Conservation (phyloP, 2,329 filamentous ascomycete genomes). For the Pestalotiopsis sp. region DNA sequence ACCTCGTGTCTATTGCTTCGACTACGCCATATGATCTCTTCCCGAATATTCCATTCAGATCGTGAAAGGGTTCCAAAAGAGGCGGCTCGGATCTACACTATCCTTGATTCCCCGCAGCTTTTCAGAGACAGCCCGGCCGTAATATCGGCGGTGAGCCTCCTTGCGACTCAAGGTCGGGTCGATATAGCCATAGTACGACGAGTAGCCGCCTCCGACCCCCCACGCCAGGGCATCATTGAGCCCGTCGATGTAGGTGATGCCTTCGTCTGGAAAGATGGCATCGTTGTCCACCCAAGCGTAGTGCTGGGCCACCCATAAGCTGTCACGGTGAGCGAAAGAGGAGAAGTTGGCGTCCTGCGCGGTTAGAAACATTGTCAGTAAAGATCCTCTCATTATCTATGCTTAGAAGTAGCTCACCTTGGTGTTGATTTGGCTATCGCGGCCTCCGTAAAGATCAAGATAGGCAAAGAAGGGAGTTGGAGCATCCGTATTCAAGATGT, state of each 20-base stretch:
- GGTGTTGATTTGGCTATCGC: conserved; percentile 31
- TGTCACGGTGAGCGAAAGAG: conserved; percentile 31
- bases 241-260: conserved; percentile 22
- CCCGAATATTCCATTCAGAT: no score
- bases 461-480: conserved; percentile 33
- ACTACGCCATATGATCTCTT: no score
- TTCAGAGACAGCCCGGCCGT: conserved; percentile 15
- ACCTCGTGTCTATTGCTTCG: no score
- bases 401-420: conserved; percentile 12
- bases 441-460: conserved; percentile 36
- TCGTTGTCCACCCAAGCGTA: conserved; percentile 22
- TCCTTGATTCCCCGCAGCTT: no score
- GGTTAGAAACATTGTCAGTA: neutral
- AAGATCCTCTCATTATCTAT: neutral
- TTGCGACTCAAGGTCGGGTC: conserved; percentile 24
- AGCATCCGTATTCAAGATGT: conserved; percentile 16
- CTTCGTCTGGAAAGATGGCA: conserved; percentile 20
- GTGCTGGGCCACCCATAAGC: conserved; percentile 35
- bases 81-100: no score
- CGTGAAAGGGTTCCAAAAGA: no score
- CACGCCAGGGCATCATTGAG: conserved; percentile 23
- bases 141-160: conserved; percentile 25
- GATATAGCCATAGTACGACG: conserved; percentile 29
- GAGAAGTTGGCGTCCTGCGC: conserved; percentile 9
- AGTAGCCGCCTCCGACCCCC: conserved; percentile 14